A percentile compares a stretch with the other conserved stretches of the same genome.
Conservation (phyloP, 176 grass and related monocot species). For the Musa acuminata region DNA sequence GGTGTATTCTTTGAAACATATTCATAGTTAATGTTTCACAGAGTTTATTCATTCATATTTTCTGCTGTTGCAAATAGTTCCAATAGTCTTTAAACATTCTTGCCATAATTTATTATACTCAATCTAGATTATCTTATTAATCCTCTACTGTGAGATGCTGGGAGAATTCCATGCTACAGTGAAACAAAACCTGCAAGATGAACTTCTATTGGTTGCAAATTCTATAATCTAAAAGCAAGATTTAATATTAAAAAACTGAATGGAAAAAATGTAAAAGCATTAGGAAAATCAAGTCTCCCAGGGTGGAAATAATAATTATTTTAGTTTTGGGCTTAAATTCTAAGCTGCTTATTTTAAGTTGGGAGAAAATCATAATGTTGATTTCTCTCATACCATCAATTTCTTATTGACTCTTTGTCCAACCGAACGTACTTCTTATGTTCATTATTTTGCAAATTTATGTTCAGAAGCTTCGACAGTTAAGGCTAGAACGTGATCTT, state of each 20-base stretch:
- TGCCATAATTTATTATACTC: background rate
- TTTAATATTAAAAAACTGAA: no score
- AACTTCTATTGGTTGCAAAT: background rate
- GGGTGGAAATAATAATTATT: no score
- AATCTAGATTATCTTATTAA: background rate
- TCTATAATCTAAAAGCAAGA: no score
- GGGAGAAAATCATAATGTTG: background rate
- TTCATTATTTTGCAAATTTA: slow-evolving; percentile 1
- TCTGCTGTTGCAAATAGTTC: background rate
- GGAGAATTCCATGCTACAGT: background rate
- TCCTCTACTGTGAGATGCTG: background rate
- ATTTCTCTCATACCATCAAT: background rate
- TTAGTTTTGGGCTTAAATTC: no score
- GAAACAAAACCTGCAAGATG: background rate
- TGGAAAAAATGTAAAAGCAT: no score
- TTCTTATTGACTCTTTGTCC: background rate
- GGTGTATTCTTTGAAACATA: background rate
- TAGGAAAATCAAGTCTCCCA: no score
- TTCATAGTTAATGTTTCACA: no score
- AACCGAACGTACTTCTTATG: background rate
- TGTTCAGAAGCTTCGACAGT: slow-evolving; percentile 63
- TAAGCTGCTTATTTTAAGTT: background rate
- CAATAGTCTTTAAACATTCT: background rate
- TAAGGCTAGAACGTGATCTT: slow-evolving; percentile 74
- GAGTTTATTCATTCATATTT: background rate